These are phyloP conservation scores for Acaromyces ingoldii DNA, from an alignment of 1,284 basidiomycete genomes.

Conservation along the genomic window DNA sequence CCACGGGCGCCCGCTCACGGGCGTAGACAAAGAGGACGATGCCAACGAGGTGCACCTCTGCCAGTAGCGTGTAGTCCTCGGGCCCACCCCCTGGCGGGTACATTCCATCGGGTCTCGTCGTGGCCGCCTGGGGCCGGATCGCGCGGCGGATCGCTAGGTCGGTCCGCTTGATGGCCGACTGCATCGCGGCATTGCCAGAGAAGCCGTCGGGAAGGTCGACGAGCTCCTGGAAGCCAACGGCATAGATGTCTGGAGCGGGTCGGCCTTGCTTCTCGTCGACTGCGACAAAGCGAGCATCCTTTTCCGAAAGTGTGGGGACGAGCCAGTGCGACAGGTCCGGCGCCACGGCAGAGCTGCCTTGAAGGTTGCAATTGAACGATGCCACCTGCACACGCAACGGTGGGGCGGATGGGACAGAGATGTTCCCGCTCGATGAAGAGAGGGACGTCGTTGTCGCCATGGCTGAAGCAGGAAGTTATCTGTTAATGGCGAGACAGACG, in stretches of 20 bases:
- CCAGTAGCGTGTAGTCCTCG: constrained; percentile 42
- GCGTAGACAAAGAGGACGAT: constrained; percentile 64
- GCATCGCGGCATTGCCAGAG: constrained; percentile 60
- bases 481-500: too few relatives aligned
- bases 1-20: constrained; percentile 57
- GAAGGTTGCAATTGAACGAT: constrained; percentile 78
- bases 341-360: constrained; percentile 56
- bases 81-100: constrained; percentile 48
- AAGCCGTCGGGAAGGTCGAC: constrained; percentile 62
- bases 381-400: constrained; percentile 66
- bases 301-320: constrained; percentile 36
- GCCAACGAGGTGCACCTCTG: constrained; percentile 38
- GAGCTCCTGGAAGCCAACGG: constrained; percentile 82
- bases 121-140: constrained; percentile 29
- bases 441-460: too few relatives aligned
- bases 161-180: constrained; percentile 60
- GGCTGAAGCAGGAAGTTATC: too few relatives aligned
- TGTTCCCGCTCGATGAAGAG: too few relatives aligned
- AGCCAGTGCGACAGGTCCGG: constrained; percentile 49
- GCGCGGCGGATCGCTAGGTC: constrained; percentile 57
- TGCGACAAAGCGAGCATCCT: constrained; percentile 18
- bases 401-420: not conserved
- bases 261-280: constrained; percentile 17
- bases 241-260: constrained; percentile 65
- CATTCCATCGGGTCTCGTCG: constrained; percentile 18